These are phyloP conservation scores for Flaveria floridana DNA, from an alignment of 140 eudicot genomes.

Conservation along the genomic window DNA sequence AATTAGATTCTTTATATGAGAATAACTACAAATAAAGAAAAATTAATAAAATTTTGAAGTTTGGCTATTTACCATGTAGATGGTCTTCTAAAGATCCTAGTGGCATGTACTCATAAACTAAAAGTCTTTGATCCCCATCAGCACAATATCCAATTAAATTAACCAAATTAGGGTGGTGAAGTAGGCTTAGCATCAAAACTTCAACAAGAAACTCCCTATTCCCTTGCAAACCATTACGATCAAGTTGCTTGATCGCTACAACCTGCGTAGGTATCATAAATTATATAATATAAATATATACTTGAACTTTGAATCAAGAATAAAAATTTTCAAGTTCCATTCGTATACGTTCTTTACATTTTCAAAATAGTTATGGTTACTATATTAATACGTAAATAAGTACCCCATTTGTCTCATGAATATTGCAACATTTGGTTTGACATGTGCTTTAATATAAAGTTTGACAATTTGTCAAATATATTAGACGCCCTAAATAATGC, in stretches of 20 bases:
- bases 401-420: neutral
- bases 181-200: constrained; percentile 86
- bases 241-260: constrained; percentile 95
- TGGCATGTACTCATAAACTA: constrained; percentile 87
- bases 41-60: neutral
- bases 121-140: constrained; percentile 91
- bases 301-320: constrained; percentile 1
- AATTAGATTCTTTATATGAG: neutral
- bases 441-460: neutral
- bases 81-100: constrained; percentile 92
- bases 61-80: constrained; percentile 55
- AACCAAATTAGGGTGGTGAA: constrained; percentile 81
- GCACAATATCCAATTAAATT: constrained; percentile 92
- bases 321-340: neutral
- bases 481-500: neutral
- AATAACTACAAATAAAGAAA: neutral
- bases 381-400: neutral
- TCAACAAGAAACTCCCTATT: constrained; percentile 91
- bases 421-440: neutral
- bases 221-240: constrained; percentile 91
- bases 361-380: constrained; percentile 8
- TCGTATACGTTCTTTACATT: neutral
- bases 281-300: neutral
- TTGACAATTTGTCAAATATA: neutral
- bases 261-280: constrained; percentile 38